Percentiles rank a stretch among this genome's conserved stretches.
These are phyloP conservation scores for Xylaria sp. DNA, from an alignment of 2,329 filamentous ascomycete species.

Conservation along the genomic window DNA sequence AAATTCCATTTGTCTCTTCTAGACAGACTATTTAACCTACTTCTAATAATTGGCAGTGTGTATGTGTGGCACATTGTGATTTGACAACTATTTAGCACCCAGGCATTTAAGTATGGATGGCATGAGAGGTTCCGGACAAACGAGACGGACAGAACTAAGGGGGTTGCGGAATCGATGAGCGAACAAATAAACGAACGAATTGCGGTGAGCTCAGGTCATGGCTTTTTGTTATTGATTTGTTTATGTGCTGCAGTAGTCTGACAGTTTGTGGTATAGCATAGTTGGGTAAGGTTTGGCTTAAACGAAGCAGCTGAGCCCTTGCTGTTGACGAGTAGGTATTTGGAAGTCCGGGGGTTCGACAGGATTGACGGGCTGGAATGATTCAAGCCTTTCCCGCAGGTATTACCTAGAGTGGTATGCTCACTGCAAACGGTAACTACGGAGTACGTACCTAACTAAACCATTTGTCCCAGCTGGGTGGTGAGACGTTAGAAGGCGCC, in stretches of 20 bases:
- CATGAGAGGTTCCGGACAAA: background rate
- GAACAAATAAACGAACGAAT: conserved; percentile 5
- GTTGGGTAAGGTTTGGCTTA: conserved; percentile 21
- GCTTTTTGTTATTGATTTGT: background rate
- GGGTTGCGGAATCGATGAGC: conserved; percentile 3
- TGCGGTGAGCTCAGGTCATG: background rate
- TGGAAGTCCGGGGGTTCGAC: background rate
- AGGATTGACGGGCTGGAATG: conserved; percentile 4
- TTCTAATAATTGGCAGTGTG: background rate
- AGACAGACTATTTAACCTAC: no score
- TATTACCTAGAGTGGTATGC: background rate
- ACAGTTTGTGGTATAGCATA: conserved; percentile 17
- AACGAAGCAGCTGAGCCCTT: background rate
- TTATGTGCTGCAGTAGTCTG: background rate
- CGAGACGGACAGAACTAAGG: conserved; percentile 1
- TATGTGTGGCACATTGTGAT: conserved; percentile 25
- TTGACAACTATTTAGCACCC: background rate
- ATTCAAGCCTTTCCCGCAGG: conserved; percentile 2
- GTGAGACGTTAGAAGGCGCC: conserved; percentile 20
- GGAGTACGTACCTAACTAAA: background rate
- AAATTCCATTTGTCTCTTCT: background rate
- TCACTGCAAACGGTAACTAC: background rate
- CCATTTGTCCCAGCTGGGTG: conserved; percentile 25
- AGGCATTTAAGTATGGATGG: background rate
- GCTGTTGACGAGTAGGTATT: background rate